These are phyloP conservation scores for Penicillium sp. DNA, from an alignment of 2,329 filamentous ascomycete species.

Conservation along the genomic window DNA sequence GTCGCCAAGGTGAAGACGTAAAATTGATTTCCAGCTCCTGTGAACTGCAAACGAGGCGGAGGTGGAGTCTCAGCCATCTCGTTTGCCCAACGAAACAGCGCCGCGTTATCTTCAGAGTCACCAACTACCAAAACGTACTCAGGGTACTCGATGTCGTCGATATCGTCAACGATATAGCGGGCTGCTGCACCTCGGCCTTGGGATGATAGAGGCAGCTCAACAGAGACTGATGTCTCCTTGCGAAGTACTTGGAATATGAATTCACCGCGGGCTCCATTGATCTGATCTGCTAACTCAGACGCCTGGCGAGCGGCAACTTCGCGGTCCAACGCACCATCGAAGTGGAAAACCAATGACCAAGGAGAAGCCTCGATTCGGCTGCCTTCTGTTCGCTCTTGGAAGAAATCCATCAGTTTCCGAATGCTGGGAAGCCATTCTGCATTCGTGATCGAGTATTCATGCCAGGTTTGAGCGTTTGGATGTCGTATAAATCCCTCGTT, in stretches of 20 bases:
- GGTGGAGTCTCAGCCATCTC: constrained; percentile 54
- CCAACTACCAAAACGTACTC: constrained; percentile 89
- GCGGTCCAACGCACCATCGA: constrained; percentile 74
- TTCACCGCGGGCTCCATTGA: constrained; percentile 84
- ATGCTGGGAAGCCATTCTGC: constrained; percentile 83
- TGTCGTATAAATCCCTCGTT: constrained; percentile 87
- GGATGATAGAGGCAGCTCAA: constrained; percentile 75
- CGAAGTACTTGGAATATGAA: constrained; percentile 82
- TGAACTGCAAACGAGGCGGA: neutral
- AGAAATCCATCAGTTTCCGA: constrained; percentile 80
- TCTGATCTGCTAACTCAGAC: constrained; percentile 85
- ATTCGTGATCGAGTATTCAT: constrained; percentile 68
- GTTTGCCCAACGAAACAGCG: constrained; percentile 94
- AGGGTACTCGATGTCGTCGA: constrained; percentile 58
- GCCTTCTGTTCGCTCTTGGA: constrained; percentile 82
- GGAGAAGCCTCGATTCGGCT: constrained; percentile 82
- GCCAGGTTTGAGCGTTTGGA: constrained; percentile 67
- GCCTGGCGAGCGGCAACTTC: constrained; percentile 77
- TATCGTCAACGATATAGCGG: constrained; percentile 64
- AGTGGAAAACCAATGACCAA: constrained; percentile 85
- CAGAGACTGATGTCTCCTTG: constrained; percentile 74
- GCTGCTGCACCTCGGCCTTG: constrained; percentile 54
- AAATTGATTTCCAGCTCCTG: neutral
- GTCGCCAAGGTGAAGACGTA: constrained; percentile 77
- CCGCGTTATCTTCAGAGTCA: constrained; percentile 85